Evolutionary conservation across 2,329 filamentous ascomycete species (phyloP).

Genomic region (Aspergillus sp.): DNA sequence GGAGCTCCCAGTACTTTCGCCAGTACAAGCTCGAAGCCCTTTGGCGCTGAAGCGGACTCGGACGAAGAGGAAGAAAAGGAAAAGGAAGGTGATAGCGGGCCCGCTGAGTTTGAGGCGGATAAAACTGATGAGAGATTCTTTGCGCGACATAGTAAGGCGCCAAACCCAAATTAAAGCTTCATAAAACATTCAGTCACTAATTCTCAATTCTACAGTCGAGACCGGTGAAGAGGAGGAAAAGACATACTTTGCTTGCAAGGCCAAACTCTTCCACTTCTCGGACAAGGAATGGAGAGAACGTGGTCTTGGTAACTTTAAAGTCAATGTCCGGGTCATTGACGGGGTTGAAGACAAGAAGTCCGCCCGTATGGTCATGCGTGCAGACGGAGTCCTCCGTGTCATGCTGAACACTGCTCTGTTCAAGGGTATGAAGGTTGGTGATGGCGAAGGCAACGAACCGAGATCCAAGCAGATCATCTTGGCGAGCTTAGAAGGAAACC

Average conservation of each 20-base stretch:
- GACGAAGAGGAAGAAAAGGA: conserved; percentile 52
- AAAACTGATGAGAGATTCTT: conserved; percentile 51
- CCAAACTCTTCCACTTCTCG: conserved; percentile 81
- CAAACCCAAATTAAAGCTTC: conserved; percentile 8
- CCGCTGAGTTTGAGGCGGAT: conserved; percentile 51
- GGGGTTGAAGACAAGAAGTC: conserved; percentile 54
- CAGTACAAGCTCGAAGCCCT: conserved; percentile 56
- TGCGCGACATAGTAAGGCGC: conserved; percentile 64
- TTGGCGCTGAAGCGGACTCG: conserved; percentile 68
- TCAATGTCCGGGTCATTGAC: conserved; percentile 67
- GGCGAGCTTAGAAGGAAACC: conserved; percentile 55
- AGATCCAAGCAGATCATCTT: conserved; percentile 70
- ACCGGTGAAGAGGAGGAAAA: conserved; percentile 84
- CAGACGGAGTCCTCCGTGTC: conserved; percentile 83
- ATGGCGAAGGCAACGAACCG: conserved; percentile 61
- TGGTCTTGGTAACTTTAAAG: conserved; percentile 77
- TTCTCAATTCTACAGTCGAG: conserved; percentile 58
- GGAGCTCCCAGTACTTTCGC: conserved; percentile 48
- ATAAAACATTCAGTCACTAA: conserved; percentile 25
- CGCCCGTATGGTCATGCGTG: conserved; percentile 81
- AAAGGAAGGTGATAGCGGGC: conserved; percentile 47
- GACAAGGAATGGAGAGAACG: conserved; percentile 84
- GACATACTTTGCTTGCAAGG: conserved; percentile 72
- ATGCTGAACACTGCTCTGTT: conserved; percentile 82
- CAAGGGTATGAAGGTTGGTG: conserved; percentile 75